phyloP scores from a whole-genome alignment of 2,329 filamentous ascomycete genomes.

The Pseudogymnoascus sp. region DNA sequence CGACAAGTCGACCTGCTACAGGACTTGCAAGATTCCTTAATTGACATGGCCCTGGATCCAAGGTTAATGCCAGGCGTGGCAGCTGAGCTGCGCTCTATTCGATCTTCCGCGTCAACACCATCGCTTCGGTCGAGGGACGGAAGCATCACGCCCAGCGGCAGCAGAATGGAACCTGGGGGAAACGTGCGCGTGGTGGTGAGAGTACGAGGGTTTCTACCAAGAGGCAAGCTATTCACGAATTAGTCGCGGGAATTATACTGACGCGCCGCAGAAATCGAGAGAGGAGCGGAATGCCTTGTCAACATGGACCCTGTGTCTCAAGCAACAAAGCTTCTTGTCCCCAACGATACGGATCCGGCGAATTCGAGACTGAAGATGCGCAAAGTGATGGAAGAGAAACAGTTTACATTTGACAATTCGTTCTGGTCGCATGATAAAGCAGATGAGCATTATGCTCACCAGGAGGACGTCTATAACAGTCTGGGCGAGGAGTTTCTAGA shows the following conservation, averaged over 20 bases:
- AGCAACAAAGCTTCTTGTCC: constrained; percentile 72
- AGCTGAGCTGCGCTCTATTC: constrained; percentile 35
- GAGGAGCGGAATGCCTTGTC: constrained; percentile 77
- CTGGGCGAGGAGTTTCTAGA: constrained; percentile 95
- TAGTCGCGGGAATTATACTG: background rate
- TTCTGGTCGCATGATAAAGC: constrained; percentile 87
- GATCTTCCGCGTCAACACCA: constrained; percentile 70
- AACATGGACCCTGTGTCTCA: constrained; percentile 86
- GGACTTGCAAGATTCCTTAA: constrained; percentile 30
- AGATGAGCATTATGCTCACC: constrained; percentile 82
- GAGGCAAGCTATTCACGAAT: constrained; percentile 50
- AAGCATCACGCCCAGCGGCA: constrained; percentile 50
- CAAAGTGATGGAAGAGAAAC: constrained; percentile 77
- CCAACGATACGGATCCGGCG: constrained; percentile 49
- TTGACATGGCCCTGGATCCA: constrained; percentile 37
- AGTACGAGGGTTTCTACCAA: constrained; percentile 69
- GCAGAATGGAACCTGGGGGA: constrained; percentile 54
- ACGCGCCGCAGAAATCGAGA: constrained; percentile 62
- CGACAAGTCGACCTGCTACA: constrained; percentile 24
- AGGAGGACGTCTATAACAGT: constrained; percentile 89
- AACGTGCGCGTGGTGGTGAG: constrained; percentile 80
- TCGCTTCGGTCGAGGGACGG: constrained; percentile 69
- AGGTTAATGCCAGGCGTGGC: constrained; percentile 42
- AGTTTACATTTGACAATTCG: constrained; percentile 93
- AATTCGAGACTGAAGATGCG: constrained; percentile 58